These are phyloP conservation scores for Breviolum minutum DNA, from an alignment of 73 alveolate genomes.

Conservation along the genomic window DNA sequence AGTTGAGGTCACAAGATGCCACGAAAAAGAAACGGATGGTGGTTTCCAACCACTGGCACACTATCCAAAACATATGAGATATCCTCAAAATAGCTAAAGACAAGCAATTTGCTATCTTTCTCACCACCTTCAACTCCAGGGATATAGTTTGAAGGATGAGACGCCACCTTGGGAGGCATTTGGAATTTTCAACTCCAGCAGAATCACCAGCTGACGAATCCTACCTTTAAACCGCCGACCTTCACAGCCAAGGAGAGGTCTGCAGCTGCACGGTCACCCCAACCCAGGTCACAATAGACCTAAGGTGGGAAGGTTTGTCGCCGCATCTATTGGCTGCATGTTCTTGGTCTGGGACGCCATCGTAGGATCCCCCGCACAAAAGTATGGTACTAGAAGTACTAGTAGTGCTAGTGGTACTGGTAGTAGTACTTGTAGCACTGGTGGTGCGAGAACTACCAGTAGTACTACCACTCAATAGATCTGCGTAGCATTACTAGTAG, in stretches of 20 bases:
- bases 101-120: not conserved
- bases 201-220: not conserved
- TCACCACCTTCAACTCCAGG: too few species aligned
- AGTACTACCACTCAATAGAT: too few species aligned
- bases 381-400: too few species aligned
- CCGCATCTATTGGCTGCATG: not conserved
- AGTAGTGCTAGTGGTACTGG: too few species aligned
- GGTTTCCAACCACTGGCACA: too few species aligned
- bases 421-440: too few species aligned
- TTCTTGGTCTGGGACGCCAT: not conserved
- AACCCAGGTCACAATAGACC: conserved; percentile 88
- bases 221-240: not conserved
- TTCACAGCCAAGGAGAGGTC: conserved; percentile 62
- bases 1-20: not conserved
- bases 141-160: not conserved
- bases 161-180: not conserved
- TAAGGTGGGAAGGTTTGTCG: not conserved
- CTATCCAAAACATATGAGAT: not conserved
- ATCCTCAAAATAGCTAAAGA: not conserved
- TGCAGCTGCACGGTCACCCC: conserved; percentile 81
- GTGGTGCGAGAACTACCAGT: too few species aligned
- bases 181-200: not conserved
- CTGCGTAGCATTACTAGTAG: too few species aligned
- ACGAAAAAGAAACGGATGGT: not conserved
- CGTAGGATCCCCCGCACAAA: not conserved